phyloP scores from a whole-genome alignment of 78 protist species.

The Trichosphaerium sp. region DNA sequence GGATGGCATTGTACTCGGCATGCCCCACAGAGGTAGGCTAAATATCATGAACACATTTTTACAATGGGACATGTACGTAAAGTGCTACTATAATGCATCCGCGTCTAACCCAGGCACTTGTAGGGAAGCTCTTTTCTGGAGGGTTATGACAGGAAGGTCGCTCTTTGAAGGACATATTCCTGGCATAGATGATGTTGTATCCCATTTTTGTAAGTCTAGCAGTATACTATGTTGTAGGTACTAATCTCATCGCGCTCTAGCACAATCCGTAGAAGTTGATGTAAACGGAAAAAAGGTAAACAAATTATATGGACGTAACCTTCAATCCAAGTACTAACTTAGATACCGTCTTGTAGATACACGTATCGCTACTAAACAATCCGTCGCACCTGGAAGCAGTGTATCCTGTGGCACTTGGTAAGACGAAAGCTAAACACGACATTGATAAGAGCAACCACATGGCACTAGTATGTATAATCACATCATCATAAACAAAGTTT shows the following conservation, averaged over 20 bases:
- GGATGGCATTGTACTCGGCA: slow-evolving; percentile 74
- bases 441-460: background rate
- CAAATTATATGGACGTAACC: background rate
- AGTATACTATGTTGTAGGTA: too few relatives aligned
- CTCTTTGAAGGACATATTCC: slow-evolving; percentile 27
- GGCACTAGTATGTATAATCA: slow-evolving; percentile 1
- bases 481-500: too few relatives aligned
- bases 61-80: slow-evolving; percentile 18
- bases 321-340: background rate
- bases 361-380: slow-evolving; percentile 72
- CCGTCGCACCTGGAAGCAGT: slow-evolving; percentile 91
- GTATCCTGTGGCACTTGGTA: slow-evolving; percentile 81
- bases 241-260: too few relatives aligned
- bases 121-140: background rate
- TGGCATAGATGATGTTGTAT: slow-evolving; percentile 85
- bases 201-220: slow-evolving; percentile 65
- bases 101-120: background rate
- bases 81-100: slow-evolving; percentile 17
- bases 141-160: background rate
- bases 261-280: background rate
- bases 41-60: slow-evolving; percentile 24
- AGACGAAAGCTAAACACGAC: slow-evolving; percentile 67
- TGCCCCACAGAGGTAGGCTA: slow-evolving; percentile 88
- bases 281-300: background rate
- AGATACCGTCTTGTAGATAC: background rate